Conservation (phyloP, 208 protist species). For the Tritrichomonas foetus region DNA sequence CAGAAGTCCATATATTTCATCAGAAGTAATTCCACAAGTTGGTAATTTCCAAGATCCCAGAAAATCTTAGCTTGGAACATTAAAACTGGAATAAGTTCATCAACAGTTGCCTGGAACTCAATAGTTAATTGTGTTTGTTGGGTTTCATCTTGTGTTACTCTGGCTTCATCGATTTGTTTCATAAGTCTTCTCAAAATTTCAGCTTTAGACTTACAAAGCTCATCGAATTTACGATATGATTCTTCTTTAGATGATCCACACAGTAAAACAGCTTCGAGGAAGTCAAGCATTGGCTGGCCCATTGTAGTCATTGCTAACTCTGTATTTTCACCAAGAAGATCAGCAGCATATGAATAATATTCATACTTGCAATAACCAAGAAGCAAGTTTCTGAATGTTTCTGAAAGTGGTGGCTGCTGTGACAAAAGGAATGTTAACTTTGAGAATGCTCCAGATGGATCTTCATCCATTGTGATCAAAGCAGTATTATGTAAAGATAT, state of each 20-base stretch:
- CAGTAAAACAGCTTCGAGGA: neutral
- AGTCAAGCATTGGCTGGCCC: neutral
- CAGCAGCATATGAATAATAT: constrained; percentile 86
- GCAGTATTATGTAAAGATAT: constrained; percentile 91
- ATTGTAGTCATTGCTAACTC: neutral
- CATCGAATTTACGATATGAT: constrained; percentile 28
- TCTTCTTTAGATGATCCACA: constrained; percentile 9
- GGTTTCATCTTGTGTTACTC: neutral
- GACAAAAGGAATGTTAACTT: constrained; percentile 89
- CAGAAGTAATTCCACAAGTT: constrained; percentile 79
- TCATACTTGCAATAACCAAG: constrained; percentile 89
- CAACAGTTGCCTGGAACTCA: constrained; percentile 63
- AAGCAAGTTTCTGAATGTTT: constrained; percentile 90
- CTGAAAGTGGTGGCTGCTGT: constrained; percentile 80
- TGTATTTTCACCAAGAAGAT: constrained; percentile 82
- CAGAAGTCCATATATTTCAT: constrained; percentile 71
- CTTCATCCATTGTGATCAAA: constrained; percentile 85
- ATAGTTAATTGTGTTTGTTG: neutral
- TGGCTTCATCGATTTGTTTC: neutral
- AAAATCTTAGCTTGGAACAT: constrained; percentile 84
- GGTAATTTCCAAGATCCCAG: constrained; percentile 92
- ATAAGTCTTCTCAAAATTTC: neutral
- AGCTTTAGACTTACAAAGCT: neutral
- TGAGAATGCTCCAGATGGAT: constrained; percentile 78
- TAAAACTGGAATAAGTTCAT: constrained; percentile 86